Evolutionary conservation across 2,329 filamentous ascomycete species (phyloP), one percentile per base, ranked within the genome.

Genomic region (Stylonectria norvegica): DNA sequence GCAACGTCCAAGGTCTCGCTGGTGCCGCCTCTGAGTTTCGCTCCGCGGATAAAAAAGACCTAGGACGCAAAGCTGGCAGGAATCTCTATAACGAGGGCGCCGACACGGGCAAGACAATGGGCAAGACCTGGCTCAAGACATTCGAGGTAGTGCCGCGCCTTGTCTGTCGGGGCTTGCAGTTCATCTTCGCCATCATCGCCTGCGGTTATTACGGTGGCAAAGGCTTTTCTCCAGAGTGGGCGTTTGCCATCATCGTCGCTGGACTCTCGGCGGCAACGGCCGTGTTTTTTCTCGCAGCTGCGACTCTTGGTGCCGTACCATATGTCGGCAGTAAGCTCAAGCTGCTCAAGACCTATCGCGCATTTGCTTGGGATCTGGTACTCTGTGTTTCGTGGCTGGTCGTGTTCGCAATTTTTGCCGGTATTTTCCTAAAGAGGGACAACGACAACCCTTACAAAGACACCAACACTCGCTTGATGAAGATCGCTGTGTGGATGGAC

Each of bases 401-500:
- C 11, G 70, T 84, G 3, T 88, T 89, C 58, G 85, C 83, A 19
- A 75, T 85, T 43, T 89, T 89, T 51, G 85, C 80, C 11, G 76
- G 72, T 45, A 79, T 87, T 66, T 89, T 84, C 64, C 78, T 89
- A 43, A 62, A 71, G 22, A 72, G 77, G 35, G 63, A 79, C 46
- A 72, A 72, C 40, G 73, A 83, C 42, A 66, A 69, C 22, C 54
- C 61, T 28, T 73, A 71, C 60, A 64, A 73, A 58, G 69, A 67
- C 20, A 62, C 59, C 31, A 69, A 59, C 45, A 69, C 68, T 0
- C 47, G 57, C 4, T 36, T 58, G 5, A 89, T 89, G 85, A 83
- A 85, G 65, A 71, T 76, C 45, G 83, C 83, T 2, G 83, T 86
- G 3, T 89, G 83, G 81, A 64, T 89, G 18, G 83, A 88, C 58